Evolutionary conservation across 1,139 yeast genomes (phyloP), one percentile per base, ranked within the genome.

Genomic region (Hemisphaericaspora xylofermentans): DNA sequence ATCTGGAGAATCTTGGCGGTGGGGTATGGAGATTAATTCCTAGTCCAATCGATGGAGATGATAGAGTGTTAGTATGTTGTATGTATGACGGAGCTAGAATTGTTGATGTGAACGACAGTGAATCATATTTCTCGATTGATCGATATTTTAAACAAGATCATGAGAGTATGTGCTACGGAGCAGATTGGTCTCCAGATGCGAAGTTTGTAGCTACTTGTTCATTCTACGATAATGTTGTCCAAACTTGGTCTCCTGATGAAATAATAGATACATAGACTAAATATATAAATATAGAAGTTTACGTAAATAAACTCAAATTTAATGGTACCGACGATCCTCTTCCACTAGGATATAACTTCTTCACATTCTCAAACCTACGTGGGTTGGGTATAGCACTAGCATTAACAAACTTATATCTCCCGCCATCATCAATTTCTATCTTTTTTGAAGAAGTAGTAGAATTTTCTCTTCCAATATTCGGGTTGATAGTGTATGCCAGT

Each of bases 41-140:
- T 2, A 68, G 76, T 29, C 82, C 84, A 0, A 43, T 47, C 1
- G 49, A 50, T 2, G 54, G 57, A 10, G 76, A 73, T 40, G 58
- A 74, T 39, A 58, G 78, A 43, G 67, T 91, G 1, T 65, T 91
- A 40, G 81, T 82, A 0, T 91, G 98, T 56, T 88, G 97, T 57
- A 93, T 93, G 98, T 91, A 93, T 54, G 93, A 88, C 52, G 98
- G 98, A 12, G 96, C 96, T 1, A 71, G 91, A 43, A 67, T 89
- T 1, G 62, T 87, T 1, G 58, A 59, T 25, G 61, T 68, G 5
- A 51, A 43, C 5, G 56, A 56, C 4, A n/a, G n/a, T n/a, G 63
- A 62, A 17, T 57, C 49, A 3, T 56, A 58, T n/a, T 71, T 76
- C 10, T 62, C 66, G 9, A 78, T 84, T 0, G 54, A 59, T 3